Percentiles rank a stretch among this genome's conserved stretches.
Conservation (phyloP, 75 land plant genomes). For the Cryptomeria japonica region DNA sequence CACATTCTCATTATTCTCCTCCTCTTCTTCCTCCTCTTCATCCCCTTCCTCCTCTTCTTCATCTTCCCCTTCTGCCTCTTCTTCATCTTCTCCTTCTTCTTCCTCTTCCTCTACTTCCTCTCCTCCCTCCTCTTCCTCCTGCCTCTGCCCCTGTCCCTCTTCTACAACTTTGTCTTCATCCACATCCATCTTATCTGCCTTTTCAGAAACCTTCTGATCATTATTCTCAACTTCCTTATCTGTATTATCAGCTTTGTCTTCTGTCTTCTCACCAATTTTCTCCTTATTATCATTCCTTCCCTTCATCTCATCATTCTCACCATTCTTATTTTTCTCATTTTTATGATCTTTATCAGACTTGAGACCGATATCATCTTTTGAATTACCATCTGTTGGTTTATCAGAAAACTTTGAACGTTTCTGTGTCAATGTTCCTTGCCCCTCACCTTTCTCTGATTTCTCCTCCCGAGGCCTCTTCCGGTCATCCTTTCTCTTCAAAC, state of each 20-base stretch:
- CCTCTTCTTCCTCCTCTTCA: constrained; percentile 21
- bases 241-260: neutral
- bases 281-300: neutral
- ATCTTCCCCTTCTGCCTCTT: constrained; percentile 24
- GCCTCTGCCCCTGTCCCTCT: neutral
- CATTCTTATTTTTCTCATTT: neutral
- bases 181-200: neutral
- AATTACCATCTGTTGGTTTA: neutral
- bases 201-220: neutral
- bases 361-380: neutral
- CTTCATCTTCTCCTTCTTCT: constrained; percentile 25
- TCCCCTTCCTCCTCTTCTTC: constrained; percentile 39
- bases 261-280: neutral
- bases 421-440: constrained; percentile 25
- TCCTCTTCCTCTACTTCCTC: constrained; percentile 13
- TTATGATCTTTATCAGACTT: neutral
- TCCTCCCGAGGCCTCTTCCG: constrained; percentile 61
- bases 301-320: neutral
- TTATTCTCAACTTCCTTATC: neutral
- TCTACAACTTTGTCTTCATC: neutral
- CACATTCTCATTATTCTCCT: constrained; percentile 13
- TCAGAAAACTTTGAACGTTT: constrained; percentile 54
- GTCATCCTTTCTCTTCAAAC: constrained; percentile 46
- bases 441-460: constrained; percentile 35
- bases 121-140: neutral